A percentile compares a stretch with the other conserved stretches of the same genome.
Conservation (phyloP, 1,139 yeast species). For the Pneumocystis wakefieldiae region DNA sequence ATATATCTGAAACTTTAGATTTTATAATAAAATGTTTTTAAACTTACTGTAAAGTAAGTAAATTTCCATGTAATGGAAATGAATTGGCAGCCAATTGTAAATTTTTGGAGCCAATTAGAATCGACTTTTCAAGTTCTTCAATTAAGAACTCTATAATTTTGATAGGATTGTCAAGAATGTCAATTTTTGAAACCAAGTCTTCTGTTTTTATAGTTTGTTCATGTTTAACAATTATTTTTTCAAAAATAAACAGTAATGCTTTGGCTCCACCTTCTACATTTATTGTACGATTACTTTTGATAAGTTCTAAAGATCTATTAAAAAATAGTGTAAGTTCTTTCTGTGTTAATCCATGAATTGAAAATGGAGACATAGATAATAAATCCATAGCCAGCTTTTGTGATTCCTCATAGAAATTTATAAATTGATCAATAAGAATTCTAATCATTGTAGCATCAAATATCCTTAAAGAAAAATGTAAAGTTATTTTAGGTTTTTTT, state of each 20-base stretch:
- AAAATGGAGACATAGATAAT: neutral
- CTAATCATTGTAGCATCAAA: neutral
- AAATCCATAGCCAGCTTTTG: neutral
- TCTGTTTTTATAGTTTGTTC: neutral
- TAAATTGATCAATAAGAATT: neutral
- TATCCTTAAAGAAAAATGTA: neutral
- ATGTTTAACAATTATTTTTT: neutral
- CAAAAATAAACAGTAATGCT: neutral
- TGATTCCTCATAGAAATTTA: neutral
- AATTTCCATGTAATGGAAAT: neutral
- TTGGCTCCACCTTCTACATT: neutral
- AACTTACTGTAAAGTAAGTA: neutral
- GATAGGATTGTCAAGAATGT: neutral
- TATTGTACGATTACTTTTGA: neutral
- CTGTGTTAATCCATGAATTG: neutral
- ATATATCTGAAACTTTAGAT: neutral
- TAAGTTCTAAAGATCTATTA: neutral
- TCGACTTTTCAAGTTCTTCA: neutral
- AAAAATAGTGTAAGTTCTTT: neutral
- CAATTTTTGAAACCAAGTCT: neutral
- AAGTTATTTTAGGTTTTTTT: neutral
- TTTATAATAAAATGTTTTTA: neutral
- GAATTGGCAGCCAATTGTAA: neutral
- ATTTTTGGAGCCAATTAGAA: neutral
- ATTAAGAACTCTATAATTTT: neutral